Conservation (phyloP, 2,329 filamentous ascomycete genomes). For the Amauroascus verrucosus region DNA sequence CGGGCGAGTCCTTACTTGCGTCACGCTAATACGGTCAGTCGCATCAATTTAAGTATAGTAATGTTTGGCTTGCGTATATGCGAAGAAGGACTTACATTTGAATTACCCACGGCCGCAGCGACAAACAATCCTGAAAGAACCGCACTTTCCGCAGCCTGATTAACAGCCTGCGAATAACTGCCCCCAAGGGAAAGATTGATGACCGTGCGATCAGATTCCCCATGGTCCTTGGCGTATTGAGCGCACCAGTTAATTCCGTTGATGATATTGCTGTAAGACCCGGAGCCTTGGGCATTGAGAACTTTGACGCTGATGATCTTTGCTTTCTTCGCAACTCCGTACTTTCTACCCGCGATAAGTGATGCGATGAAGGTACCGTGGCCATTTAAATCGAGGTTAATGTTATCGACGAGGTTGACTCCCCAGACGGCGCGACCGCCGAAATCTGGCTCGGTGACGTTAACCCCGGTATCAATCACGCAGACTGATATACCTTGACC, state of each 20-base stretch:
- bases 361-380: constrained; percentile 34
- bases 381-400: constrained; percentile 21
- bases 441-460: constrained; percentile 26
- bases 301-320: constrained; percentile 42
- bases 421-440: constrained; percentile 29
- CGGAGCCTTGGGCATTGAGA: constrained; percentile 37
- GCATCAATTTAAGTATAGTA: neutral
- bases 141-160: constrained; percentile 30
- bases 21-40: constrained; percentile 13
- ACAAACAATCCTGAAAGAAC: constrained; percentile 31
- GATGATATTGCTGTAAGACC: constrained; percentile 39
- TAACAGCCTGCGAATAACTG: constrained; percentile 27
- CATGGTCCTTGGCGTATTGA: constrained; percentile 24
- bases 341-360: constrained; percentile 27
- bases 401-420: constrained; percentile 23
- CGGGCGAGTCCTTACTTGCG: constrained; percentile 30
- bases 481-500: constrained; percentile 29
- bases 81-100: constrained; percentile 16
- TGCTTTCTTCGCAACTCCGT: constrained; percentile 32
- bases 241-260: constrained; percentile 38
- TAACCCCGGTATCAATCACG: constrained; percentile 32
- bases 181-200: constrained; percentile 32
- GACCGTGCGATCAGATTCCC: constrained; percentile 22
- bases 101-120: constrained; percentile 34
- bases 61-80: neutral